phyloP scores from a whole-genome alignment of 179 eudicot species.

The Kewa caespitosa region DNA sequence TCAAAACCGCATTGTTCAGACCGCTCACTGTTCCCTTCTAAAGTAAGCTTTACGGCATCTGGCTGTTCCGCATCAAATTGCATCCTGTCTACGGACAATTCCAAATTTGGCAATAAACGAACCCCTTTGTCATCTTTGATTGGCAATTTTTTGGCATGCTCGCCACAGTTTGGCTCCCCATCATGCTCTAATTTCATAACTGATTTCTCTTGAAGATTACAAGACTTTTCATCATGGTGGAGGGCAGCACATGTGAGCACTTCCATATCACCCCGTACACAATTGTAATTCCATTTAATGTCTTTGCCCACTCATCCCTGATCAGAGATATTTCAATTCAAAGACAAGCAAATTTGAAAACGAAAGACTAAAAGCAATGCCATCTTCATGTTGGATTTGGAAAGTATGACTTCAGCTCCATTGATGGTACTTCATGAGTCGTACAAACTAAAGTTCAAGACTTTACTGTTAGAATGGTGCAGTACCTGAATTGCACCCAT shows the following conservation, averaged over 20 bases:
- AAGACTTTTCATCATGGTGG: constrained; percentile 45
- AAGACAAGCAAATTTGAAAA: constrained; percentile 3
- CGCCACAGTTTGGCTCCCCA: constrained; percentile 40
- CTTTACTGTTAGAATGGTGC: too few species aligned
- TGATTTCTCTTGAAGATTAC: constrained; percentile 48
- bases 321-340: constrained; percentile 18
- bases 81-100: constrained; percentile 32
- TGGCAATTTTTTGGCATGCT: constrained; percentile 32
- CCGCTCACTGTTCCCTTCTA: constrained; percentile 35
- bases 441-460: too few species aligned
- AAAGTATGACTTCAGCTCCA: too few species aligned
- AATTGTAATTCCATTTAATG: constrained; percentile 32
- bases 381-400: not conserved
- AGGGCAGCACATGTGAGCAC: constrained; percentile 53
- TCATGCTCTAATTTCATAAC: constrained; percentile 36
- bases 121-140: constrained; percentile 34
- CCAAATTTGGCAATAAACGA: constrained; percentile 28
- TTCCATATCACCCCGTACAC: constrained; percentile 54
- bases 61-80: constrained; percentile 33
- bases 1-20: too few species aligned
- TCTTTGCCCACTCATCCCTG: constrained; percentile 20
- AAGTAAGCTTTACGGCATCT: constrained; percentile 31
- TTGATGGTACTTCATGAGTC: too few species aligned
- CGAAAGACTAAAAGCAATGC: not conserved
- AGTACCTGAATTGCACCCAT: too few species aligned